phyloP scores from a whole-genome alignment of 2,329 filamentous ascomycete species.

The Hypomyces perniciosus region DNA sequence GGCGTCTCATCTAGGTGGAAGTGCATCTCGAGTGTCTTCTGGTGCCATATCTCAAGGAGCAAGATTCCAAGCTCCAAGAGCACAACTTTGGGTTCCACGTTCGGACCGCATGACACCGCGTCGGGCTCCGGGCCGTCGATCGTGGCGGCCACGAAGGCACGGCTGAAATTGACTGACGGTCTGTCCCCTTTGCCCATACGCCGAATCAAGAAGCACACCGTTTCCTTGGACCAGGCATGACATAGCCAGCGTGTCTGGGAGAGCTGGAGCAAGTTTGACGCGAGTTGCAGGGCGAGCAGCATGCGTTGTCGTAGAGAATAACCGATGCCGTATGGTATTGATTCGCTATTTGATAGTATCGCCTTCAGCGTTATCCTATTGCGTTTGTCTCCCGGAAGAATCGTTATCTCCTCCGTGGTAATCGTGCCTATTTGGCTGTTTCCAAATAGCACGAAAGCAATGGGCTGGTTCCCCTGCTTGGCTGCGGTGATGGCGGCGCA shows the following conservation, averaged over 20 bases:
- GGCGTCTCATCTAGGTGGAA: not conserved
- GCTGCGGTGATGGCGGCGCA: constrained; percentile 3
- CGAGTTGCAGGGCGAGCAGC: constrained; percentile 4
- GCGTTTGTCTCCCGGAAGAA: not conserved
- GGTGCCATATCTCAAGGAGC: constrained; percentile 5
- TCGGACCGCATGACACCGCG: too few relatives aligned
- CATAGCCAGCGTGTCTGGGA: constrained; percentile 4
- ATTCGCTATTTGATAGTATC: not conserved
- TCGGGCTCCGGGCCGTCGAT: not conserved
- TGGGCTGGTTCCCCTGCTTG: not conserved
- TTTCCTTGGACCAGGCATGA: constrained; percentile 3
- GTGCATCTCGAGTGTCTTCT: not conserved
- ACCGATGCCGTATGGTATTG: not conserved
- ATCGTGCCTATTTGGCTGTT: not conserved
- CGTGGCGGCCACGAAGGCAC: constrained; percentile 4
- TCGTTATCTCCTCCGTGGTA: not conserved
- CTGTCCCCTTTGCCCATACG: not conserved
- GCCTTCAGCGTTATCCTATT: not conserved
- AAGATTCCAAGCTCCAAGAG: constrained; percentile 8
- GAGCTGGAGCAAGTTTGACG: constrained; percentile 7
- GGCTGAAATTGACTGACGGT: not conserved
- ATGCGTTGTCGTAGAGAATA: constrained; percentile 1
- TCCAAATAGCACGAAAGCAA: constrained; percentile 1
- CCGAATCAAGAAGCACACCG: constrained; percentile 1
- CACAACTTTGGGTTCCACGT: constrained; percentile 1